Conservation (phyloP, 192 early-diverging fungal genomes). For the Piromyces sp. region DNA sequence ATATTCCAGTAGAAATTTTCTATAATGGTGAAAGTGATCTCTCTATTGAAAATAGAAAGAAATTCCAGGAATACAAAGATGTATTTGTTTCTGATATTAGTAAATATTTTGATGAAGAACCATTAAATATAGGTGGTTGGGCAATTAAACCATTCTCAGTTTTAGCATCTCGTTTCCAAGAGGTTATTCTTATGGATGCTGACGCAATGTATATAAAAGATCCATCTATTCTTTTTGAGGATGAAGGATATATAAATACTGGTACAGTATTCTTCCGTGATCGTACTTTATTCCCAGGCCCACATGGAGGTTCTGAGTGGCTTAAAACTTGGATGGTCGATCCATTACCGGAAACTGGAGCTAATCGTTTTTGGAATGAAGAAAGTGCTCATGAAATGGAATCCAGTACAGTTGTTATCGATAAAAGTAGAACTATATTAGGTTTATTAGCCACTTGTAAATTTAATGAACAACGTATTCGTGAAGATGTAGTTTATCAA, state of each 20-base stretch:
- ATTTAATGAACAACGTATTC: constrained; percentile 13
- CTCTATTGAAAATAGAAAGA: not conserved
- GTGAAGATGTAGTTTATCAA: constrained; percentile 24
- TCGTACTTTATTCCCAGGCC: constrained; percentile 25
- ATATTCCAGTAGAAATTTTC: not conserved
- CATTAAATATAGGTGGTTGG: constrained; percentile 33
- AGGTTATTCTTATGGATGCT: constrained; percentile 50
- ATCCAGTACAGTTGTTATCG: constrained; percentile 34
- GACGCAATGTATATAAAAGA: constrained; percentile 46
- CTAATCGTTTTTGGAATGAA: not conserved
- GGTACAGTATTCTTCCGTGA: constrained; percentile 46
- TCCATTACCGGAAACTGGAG: constrained; percentile 14
- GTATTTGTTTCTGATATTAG: not conserved
- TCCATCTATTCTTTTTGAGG: constrained; percentile 29
- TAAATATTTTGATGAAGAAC: not conserved
- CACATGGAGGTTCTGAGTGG: constrained; percentile 16
- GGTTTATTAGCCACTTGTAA: constrained; percentile 32
- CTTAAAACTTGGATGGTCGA: constrained; percentile 26
- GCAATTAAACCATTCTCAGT: constrained; percentile 49
- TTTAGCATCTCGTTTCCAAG: constrained; percentile 35
- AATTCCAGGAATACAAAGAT: not conserved
- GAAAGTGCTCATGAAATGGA: constrained; percentile 23
- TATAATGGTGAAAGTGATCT: not conserved
- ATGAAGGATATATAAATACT: constrained; percentile 22
- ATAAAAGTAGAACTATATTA: constrained; percentile 26